Percentiles rank a stretch among this genome's conserved stretches.
These are phyloP conservation scores for Solanum megistacrolobum DNA, from an alignment of 257 asterid genomes.

Conservation along the genomic window DNA sequence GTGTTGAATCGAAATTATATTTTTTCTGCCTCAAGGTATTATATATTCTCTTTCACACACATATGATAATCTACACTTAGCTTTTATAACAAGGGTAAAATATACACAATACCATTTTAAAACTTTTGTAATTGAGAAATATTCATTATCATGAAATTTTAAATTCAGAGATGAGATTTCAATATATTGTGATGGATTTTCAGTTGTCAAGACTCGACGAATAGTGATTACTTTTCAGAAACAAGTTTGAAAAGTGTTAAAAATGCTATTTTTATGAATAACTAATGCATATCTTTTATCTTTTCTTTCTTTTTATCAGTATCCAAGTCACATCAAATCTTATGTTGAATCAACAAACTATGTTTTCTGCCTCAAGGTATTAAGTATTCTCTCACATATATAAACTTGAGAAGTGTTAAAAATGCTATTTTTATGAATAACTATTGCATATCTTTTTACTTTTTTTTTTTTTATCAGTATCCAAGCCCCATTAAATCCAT, in stretches of 20 bases:
- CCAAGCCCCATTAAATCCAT: no score
- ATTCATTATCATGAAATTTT: background rate
- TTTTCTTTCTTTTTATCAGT: background rate
- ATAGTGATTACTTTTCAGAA: no score
- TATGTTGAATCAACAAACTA: background rate
- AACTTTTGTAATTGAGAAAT: no score
- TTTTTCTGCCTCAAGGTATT: background rate
- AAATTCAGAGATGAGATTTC: background rate
- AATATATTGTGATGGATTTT: background rate
- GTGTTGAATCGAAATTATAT: background rate
- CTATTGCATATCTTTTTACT: no score
- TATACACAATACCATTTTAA: no score
- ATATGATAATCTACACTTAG: no score
- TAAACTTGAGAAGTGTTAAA: no score
- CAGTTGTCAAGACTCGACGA: background rate
- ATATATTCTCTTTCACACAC: background rate
- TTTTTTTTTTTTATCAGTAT: no score
- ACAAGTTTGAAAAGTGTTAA: no score
- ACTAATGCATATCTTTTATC: background rate
- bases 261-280: no score
- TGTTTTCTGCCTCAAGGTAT: background rate
- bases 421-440: no score
- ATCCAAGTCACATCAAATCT: background rate
- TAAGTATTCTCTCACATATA: no score
- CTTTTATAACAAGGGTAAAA: background rate